Evolutionary conservation across 148 eudicot species (phyloP), one percentile per base, ranked within the genome.

Genomic region (Rhododendron mucronatum): DNA sequence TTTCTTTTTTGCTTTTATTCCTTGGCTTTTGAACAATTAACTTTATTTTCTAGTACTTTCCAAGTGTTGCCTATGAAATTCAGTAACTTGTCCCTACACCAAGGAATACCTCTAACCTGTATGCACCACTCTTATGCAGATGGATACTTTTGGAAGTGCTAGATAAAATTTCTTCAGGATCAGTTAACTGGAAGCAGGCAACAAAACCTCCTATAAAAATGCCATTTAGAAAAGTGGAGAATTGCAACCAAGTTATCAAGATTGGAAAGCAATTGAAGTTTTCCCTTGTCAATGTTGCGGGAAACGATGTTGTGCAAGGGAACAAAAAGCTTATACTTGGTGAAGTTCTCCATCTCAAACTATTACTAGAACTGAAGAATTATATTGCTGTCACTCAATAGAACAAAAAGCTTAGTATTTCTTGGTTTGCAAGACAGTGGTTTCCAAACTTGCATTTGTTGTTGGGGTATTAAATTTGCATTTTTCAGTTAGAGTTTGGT

Each of bases 261-360:
- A 91, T 94, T 77, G 98, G 98, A 85, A 95, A 93, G 88, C 91
- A 88, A 2, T 84, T 95, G 82, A 94, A 92, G 82, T 90, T 95
- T 85, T 94, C 98, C 41, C 98, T 94, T 7, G 96, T 95, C 18
- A 94, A 93, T 73, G 92, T 94, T 5, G 98, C 94, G 76, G 96
- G 98, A 84, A 92, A 94, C 47, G 98, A 95, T 87, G 89, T 94
- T 74, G 96, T 94, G 11, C 96, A 94, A 84, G 96, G 96, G 57
- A 95, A 95, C 86, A 95, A 95, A 89, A 95, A 95, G 88, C 96
- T 95, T 75, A 92, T 95, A 86, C 80, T 94, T 69, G 98, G 98
- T 95, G 35, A 71, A 71, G 76, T 71, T 71, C 41, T 71, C 76
- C 39, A 33, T 71, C 76, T 71, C 76, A 14, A 33, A 33, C 41